Base-by-base conservation (phyloP, 2,329 filamentous ascomycete genomes). In the Fusarium napiforme region DNA sequence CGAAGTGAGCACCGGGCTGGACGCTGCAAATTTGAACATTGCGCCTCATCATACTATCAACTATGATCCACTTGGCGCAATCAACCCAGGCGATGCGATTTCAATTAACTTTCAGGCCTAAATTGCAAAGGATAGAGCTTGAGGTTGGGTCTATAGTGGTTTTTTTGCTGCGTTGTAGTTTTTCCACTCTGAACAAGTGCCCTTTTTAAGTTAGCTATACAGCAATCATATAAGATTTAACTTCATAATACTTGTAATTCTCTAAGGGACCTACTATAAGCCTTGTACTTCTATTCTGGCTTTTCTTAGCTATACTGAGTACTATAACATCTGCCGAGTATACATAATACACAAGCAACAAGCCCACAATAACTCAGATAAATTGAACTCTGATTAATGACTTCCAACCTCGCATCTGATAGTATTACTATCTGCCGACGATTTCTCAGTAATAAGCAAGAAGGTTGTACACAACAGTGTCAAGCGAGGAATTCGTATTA, bases 221-320 rank as follows among this genome's bases (percentile, higher is more conserved):
- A 40, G 12, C 7, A n/a, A 15, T n/a, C 14, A 15, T n/a, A 40
- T 1, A 8, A n/a, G 14, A 42, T 6, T n/a, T 16, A 16, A 42
- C 14, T 5, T 9, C 1, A 15, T 14, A 15, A 9, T n/a, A n/a
- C 21, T n/a, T n/a, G 6, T 7, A 7, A 1, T 15, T 10, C 21
- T 42, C 1, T n/a, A 15, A 9, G 10, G 9, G n/a, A 16, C 6
- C 6, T 16, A 10, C 9, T n/a, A 4, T 3, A 16, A 9, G 21
- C 14, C 21, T n/a, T 10, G 21, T 10, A 42, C 8, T 42, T n/a
- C 21, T 14, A 14, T 5, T 34, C 12, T 34, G 5, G 32, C 32
- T 34, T 34, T 34, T 34, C 12, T 34, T 15, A 34, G 32, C 32
- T 34, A n/a, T n/a, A 14, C 14, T 10, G 14, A 42, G 21, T 10